Base-by-base conservation (phyloP, 164 flowering plant species). In the Stephania japonica region DNA sequence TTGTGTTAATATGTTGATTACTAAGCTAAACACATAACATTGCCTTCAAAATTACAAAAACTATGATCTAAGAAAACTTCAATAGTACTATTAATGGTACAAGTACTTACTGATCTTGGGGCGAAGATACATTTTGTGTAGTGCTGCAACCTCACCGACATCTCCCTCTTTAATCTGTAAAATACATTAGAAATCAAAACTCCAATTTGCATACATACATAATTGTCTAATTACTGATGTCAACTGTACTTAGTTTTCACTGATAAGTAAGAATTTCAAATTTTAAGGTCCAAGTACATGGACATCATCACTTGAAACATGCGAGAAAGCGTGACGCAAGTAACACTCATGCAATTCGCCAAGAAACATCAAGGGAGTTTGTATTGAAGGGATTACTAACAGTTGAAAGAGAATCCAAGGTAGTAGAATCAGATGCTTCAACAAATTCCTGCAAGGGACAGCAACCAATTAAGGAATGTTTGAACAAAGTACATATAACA, bases 51-150 rank as follows among this genome's bases (percentile, higher is more conserved):
- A 23, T 64, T 70, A 19, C 18, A 24, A 12, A 21, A 14, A 42
- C 49, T 27, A 43, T 13, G 24, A 44, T 11, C n/a, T 25, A 23
- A 42, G 10, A 44, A 27, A 72, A 19, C 8, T 14, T 9, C 53
- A 12, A 47, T 47, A 47, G 53, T 2, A 47, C 13, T 32, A 32
- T 32, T 32, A 32, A 32, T 32, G 38, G 25, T 11, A 24, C 2
- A 47, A 24, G 27, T 6, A 69, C 85, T 72, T 73, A 84, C 85
- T 79, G 71, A 84, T 81, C 75, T 79, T 82, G 25, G 73, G 70
- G 63, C 41, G 72, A 69, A 44, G 72, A 73, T 77, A 56, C 19
- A 78, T 77, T 38, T 71, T 71, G 69, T 66, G 14, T 32, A 81
- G 71, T 71, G 77, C 83, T 32, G 73, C 75, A n/a, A 23, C 49